phyloP scores from a whole-genome alignment of 352 stramenopile genomes.

The Phytophthora sansomeana region DNA sequence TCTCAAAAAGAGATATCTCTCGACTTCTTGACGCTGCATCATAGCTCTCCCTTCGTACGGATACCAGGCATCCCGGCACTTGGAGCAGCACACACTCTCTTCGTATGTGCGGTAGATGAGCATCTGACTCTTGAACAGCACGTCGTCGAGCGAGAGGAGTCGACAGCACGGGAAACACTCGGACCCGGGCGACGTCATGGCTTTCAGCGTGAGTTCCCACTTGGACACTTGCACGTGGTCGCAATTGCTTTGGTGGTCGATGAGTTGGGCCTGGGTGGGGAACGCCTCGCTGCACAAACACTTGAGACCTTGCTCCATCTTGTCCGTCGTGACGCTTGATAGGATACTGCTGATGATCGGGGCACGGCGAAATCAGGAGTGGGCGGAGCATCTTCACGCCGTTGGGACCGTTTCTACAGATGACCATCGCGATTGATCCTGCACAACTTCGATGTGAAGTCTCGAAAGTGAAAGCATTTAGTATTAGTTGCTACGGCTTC shows the following conservation, averaged over 20 bases:
- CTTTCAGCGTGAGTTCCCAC: conserved; percentile 23
- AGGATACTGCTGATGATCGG: conserved; percentile 8
- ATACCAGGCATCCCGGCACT: conserved; percentile 29
- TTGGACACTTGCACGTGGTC: conserved; percentile 27
- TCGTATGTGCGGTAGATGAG: conserved; percentile 38
- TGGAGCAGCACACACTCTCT: conserved; percentile 28
- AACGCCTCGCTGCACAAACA: conserved; percentile 27
- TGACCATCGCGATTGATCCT: conserved; percentile 5
- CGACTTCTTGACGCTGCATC: conserved; percentile 27
- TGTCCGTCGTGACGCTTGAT: conserved; percentile 17
- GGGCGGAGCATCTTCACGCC: background rate
- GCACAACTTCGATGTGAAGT: background rate
- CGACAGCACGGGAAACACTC: conserved; percentile 37
- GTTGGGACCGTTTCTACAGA: conserved; percentile 23
- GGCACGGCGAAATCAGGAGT: conserved; percentile 20
- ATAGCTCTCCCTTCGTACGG: conserved; percentile 33
- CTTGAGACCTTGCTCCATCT: conserved; percentile 5
- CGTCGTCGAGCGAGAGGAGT: conserved; percentile 27
- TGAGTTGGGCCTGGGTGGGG: conserved; percentile 1
- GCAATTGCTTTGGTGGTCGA: conserved; percentile 21
- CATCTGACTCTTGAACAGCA: conserved; percentile 33
- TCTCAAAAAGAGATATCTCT: conserved; percentile 31
- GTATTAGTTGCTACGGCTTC: no score
- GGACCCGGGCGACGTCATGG: conserved; percentile 30
- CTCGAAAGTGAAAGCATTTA: background rate